A percentile compares a stretch with the other conserved stretches of the same genome.
phyloP scores from a whole-genome alignment of 495 filamentous ascomycete genomes.

The Geoglossum glabrum region DNA sequence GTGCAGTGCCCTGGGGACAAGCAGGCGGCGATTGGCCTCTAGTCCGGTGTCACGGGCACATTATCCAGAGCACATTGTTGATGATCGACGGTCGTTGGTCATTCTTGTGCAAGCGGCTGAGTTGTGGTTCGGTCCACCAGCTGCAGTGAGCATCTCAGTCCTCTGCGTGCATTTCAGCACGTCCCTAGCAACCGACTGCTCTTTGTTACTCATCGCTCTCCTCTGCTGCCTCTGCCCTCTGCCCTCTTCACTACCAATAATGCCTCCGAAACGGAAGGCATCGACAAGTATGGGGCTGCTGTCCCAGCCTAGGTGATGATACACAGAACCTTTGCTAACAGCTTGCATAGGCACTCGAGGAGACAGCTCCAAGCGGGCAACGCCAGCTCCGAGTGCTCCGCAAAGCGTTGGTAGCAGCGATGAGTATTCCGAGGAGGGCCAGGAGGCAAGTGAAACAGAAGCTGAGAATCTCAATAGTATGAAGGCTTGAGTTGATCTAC shows the following conservation, averaged over 20 bases:
- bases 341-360: slow-evolving; percentile 30
- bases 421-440: slow-evolving; percentile 44
- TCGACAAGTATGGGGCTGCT: slow-evolving; percentile 25
- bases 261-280: slow-evolving; percentile 70
- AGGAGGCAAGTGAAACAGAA: slow-evolving; percentile 29
- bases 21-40: neutral
- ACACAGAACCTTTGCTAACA: slow-evolving; percentile 17
- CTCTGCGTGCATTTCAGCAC: neutral
- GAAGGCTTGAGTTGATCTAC: neutral
- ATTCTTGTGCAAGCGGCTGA: neutral
- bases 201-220: neutral
- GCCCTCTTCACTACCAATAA: slow-evolving; percentile 12
- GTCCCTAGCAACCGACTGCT: no score
- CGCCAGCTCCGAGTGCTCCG: slow-evolving; percentile 44
- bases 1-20: neutral
- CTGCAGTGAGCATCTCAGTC: neutral
- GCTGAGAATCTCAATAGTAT: slow-evolving; percentile 19
- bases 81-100: no score
- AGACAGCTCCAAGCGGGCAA: slow-evolving; percentile 41
- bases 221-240: no score
- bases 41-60: no score
- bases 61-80: no score
- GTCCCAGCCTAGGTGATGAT: slow-evolving; percentile 10
- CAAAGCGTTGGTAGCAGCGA: slow-evolving; percentile 49
- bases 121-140: neutral